A percentile compares a stretch with the other conserved stretches of the same genome.
These are phyloP conservation scores for Sarcodon sp. DNA, from an alignment of 768 basidiomycete species.

Conservation along the genomic window DNA sequence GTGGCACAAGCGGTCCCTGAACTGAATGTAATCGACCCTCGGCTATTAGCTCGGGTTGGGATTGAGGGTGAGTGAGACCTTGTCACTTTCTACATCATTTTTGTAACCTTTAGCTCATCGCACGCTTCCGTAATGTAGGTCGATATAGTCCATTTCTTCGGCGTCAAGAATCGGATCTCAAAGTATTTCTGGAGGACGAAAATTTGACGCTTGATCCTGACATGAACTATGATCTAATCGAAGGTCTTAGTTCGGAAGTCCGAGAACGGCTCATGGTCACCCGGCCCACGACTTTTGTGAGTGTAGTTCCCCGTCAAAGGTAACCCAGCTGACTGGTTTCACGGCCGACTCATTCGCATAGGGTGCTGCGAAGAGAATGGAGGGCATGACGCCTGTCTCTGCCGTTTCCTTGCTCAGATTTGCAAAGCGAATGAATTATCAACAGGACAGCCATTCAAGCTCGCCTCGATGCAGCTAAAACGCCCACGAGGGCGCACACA, in stretches of 20 bases:
- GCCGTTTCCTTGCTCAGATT: conserved; percentile 58
- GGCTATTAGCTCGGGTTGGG: conserved; percentile 44
- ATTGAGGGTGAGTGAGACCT: conserved; percentile 47
- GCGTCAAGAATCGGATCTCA: conserved; percentile 68
- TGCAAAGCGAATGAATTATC: conserved; percentile 24
- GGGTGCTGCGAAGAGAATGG: conserved; percentile 91
- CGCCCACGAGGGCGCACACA: too few species aligned
- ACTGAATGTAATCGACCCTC: conserved; percentile 34
- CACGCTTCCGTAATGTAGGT: conserved; percentile 20
- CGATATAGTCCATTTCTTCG: conserved; percentile 48
- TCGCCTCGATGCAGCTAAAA: too few species aligned
- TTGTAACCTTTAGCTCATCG: background rate
- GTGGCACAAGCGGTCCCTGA: conserved; percentile 35
- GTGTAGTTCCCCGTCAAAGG: conserved; percentile 6
- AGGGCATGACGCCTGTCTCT: conserved; percentile 81
- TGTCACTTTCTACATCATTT: background rate
- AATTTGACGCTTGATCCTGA: conserved; percentile 50
- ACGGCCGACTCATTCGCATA: conserved; percentile 13
- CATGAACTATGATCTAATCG: conserved; percentile 55
- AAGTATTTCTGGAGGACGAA: conserved; percentile 67
- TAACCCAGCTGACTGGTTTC: background rate
- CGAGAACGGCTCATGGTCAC: conserved; percentile 47
- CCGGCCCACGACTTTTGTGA: conserved; percentile 58
- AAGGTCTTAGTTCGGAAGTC: conserved; percentile 68
- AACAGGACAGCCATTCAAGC: too few species aligned